Percentiles rank a stretch among this genome's conserved stretches.
phyloP scores from a whole-genome alignment of 305 asterid genomes.

The Rubia balearica region DNA sequence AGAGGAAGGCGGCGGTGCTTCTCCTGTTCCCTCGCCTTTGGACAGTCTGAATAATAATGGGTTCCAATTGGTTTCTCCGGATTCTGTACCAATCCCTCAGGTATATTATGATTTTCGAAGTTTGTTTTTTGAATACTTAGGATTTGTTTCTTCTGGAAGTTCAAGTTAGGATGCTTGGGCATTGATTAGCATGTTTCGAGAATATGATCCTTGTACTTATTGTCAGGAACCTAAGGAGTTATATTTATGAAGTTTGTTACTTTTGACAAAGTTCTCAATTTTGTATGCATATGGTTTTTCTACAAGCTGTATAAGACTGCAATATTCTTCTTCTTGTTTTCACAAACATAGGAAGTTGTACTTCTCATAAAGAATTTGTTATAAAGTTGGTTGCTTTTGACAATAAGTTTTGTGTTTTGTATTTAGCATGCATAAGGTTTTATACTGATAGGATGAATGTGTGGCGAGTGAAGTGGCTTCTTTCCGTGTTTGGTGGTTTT shows the following conservation, averaged over 20 bases:
- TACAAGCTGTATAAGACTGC: no score
- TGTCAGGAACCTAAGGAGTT: neutral
- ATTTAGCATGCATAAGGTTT: neutral
- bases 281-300: neutral
- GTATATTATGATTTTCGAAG: conserved; percentile 21
- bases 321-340: no score
- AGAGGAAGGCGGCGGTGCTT: conserved; percentile 26
- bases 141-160: neutral
- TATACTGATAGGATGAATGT: neutral
- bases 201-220: neutral
- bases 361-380: neutral
- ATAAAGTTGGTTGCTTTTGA: neutral
- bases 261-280: neutral
- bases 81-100: conserved; percentile 32
- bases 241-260: neutral
- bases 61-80: conserved; percentile 33
- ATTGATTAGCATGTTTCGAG: neutral
- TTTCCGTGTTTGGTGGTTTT: neutral
- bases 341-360: neutral
- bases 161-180: conserved; percentile 4
- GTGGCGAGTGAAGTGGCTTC: neutral
- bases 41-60: conserved; percentile 29
- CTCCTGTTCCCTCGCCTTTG: conserved; percentile 8
- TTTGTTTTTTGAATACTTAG: neutral
- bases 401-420: neutral